Evolutionary conservation across 495 filamentous ascomycete genomes (phyloP), one percentile per base, ranked within the genome.

Genomic region (Penicillium canariense): DNA sequence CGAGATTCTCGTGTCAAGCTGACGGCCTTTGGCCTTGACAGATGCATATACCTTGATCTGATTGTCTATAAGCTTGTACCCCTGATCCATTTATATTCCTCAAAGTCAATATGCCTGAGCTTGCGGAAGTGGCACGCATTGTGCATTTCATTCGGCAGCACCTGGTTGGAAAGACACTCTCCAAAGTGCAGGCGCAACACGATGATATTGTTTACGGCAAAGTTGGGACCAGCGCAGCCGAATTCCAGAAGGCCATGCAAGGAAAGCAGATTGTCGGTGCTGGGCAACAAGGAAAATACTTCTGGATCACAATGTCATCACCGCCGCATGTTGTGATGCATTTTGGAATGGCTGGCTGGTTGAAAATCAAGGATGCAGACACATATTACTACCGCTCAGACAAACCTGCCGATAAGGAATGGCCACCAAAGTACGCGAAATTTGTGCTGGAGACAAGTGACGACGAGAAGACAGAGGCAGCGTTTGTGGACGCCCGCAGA

Each of bases 351-450:
- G 61, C 72, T 49, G 90, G 92, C 9, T 97, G 94, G 93, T 77
- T 96, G 36, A 84, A 94, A 63, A 89, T 97, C 61, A 83, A 83
- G 47, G 84, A 85, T 59, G 85, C 86, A 46, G 83, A 85, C 39
- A 87, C 83, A 14, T 83, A 84, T 14, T 92, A 94, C 67, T 91
- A 96, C 74, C 84, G 87, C 46, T 76, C 83, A 55, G 76, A 80
- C 60, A 81, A 86, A 62, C 63, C 69, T 2, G 75, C 78, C 17
- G 83, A 88, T 32, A 63, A 77, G 30, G 76, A 81, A 45, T 98
- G 94, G 94, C 94, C 94, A 14, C 94, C 94, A 0, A 89, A 87
- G 66, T 93, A 81, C 68, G 88, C 86, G 83, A 98, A 97, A 61
- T 96, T 97, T 59, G 66, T 86, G 11, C 69, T 96, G 6, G 77